Conservation (phyloP, 805 yeast genomes). For the Kregervanrija fluxuum region DNA sequence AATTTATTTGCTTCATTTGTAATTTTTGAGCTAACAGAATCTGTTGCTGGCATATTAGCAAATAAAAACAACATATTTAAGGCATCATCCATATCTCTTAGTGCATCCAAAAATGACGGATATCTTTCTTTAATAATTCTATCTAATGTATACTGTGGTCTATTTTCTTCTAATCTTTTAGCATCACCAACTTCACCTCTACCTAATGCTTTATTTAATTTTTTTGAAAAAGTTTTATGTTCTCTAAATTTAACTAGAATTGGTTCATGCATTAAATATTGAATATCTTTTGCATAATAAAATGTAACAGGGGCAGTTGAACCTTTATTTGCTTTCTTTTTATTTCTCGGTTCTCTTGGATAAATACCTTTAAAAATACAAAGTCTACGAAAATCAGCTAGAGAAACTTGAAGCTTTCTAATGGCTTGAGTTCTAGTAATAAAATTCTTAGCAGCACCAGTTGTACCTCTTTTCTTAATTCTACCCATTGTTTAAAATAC, state of each 20-base stretch:
- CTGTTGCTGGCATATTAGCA: slow-evolving; percentile 92
- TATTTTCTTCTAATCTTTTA: slow-evolving; percentile 68
- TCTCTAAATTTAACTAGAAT: slow-evolving; percentile 86
- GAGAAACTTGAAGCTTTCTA: slow-evolving; percentile 80
- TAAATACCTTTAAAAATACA: slow-evolving; percentile 97
- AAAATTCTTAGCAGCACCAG: slow-evolving; percentile 88
- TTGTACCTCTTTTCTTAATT: slow-evolving; percentile 74
- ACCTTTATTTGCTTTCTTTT: slow-evolving; percentile 95
- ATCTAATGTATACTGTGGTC: slow-evolving; percentile 83
- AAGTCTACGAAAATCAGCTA: slow-evolving; percentile 93
- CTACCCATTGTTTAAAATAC: slow-evolving; percentile 38
- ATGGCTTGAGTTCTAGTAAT: slow-evolving; percentile 94
- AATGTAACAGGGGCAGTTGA: slow-evolving; percentile 96
- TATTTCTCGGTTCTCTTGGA: slow-evolving; percentile 93
- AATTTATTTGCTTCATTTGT: slow-evolving; percentile 83
- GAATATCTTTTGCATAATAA: slow-evolving; percentile 90
- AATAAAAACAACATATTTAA: slow-evolving; percentile 90
- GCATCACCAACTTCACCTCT: slow-evolving; percentile 90
- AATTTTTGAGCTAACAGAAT: slow-evolving; percentile 67
- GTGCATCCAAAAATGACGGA: slow-evolving; percentile 87
- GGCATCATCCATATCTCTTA: slow-evolving; percentile 93
- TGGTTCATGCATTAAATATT: slow-evolving; percentile 92
- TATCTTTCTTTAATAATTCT: slow-evolving; percentile 91
- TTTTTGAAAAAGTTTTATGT: slow-evolving; percentile 89
- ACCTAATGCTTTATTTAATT: slow-evolving; percentile 82